Conservation (phyloP, 1,284 basidiomycete species). For the Leccinum griseonigrum region DNA sequence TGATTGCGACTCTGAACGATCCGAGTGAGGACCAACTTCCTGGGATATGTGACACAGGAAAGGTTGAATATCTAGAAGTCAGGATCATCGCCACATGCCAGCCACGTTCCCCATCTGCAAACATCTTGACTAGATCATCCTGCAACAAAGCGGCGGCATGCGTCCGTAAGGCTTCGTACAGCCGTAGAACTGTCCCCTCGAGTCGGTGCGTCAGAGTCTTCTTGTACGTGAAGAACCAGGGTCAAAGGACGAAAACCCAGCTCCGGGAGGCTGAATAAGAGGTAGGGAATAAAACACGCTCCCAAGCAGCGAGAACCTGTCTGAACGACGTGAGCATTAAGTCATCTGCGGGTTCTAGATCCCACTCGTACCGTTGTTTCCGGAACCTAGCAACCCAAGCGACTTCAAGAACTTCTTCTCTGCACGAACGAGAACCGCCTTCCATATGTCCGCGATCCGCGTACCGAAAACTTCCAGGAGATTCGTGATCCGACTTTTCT, state of each 20-base stretch:
- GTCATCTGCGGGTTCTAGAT: not conserved
- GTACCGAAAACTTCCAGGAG: conserved; percentile 48
- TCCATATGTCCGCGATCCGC: conserved; percentile 57
- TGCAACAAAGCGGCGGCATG: conserved; percentile 51
- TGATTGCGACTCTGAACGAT: conserved; percentile 47
- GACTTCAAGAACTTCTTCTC: conserved; percentile 44
- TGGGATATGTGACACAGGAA: conserved; percentile 28
- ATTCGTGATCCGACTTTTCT: conserved; percentile 43
- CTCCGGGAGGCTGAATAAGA: conserved; percentile 38
- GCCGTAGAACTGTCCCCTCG: conserved; percentile 53
- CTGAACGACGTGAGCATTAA: conserved; percentile 34
- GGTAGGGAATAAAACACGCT: conserved; percentile 55
- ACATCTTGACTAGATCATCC: conserved; percentile 51
- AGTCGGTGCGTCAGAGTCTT: conserved; percentile 54
- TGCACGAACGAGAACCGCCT: conserved; percentile 40
- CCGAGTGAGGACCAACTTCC: conserved; percentile 41
- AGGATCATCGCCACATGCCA: conserved; percentile 19
- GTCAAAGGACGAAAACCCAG: conserved; percentile 40
- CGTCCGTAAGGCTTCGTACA: conserved; percentile 54
- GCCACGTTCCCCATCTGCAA: conserved; percentile 33
- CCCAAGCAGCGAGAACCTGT: conserved; percentile 43
- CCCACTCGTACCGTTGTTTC: conserved; percentile 18
- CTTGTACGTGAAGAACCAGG: conserved; percentile 56
- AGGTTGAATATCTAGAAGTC: not conserved
- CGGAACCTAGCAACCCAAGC: conserved; percentile 25